Conservation (phyloP, 208 protist genomes). For the Vickermania spadyakhi region DNA sequence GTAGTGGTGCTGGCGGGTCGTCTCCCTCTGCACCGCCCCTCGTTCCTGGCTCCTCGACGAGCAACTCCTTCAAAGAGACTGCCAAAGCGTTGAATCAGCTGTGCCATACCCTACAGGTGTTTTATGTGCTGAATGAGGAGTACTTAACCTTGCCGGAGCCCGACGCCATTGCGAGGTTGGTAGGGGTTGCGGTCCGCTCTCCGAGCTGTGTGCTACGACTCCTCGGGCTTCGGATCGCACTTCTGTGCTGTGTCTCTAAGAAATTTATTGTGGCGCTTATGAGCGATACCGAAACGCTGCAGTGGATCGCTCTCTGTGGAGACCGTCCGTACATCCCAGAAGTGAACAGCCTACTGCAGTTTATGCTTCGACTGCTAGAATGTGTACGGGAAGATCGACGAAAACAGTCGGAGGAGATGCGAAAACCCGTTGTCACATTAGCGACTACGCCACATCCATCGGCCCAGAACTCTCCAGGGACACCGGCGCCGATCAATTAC, state of each 20-base stretch:
- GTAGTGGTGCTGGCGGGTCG: too few species aligned
- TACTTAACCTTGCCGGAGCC: constrained; percentile 39
- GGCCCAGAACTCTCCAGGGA: too few species aligned
- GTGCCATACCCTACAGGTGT: constrained; percentile 61
- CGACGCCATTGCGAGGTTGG: constrained; percentile 30
- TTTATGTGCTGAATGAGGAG: constrained; percentile 47
- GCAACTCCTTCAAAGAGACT: too few species aligned
- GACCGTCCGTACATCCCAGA: constrained; percentile 67
- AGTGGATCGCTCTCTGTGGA: constrained; percentile 53
- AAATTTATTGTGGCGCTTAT: constrained; percentile 31
- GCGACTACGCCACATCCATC: too few species aligned
- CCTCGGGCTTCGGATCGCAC: constrained; percentile 56
- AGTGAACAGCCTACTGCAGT: constrained; percentile 44
- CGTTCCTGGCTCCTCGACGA: too few species aligned
- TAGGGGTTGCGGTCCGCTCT: constrained; percentile 34
- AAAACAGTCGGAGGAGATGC: background rate
- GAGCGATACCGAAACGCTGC: constrained; percentile 17
- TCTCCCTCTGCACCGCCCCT: too few species aligned
- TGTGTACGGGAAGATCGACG: background rate
- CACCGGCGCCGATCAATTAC: too few species aligned
- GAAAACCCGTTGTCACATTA: too few species aligned
- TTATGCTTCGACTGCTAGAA: constrained; percentile 41
- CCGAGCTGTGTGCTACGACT: constrained; percentile 69
- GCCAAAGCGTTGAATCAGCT: constrained; percentile 75
- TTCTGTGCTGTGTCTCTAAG: constrained; percentile 37